Evolutionary conservation across 257 asterid genomes (phyloP).

Genomic region (Thymus quinquecostatus): DNA sequence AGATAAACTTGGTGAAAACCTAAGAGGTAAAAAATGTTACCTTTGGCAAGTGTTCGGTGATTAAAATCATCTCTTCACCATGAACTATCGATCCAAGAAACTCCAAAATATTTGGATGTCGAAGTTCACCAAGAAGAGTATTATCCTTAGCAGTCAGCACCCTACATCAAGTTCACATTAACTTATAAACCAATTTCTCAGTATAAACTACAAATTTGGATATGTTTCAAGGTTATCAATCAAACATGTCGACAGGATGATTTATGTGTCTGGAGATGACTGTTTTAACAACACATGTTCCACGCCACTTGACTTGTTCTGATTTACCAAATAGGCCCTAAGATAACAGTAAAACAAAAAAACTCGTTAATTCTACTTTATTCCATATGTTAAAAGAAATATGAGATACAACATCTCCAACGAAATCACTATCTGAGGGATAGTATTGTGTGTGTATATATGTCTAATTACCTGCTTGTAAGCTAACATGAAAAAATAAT

Average conservation of each 20-base stretch:
- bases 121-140: constrained; percentile 59
- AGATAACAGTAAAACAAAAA: constrained; percentile 12
- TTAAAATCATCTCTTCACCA: constrained; percentile 64
- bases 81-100: constrained; percentile 70
- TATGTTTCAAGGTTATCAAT: constrained; percentile 10
- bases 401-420: neutral
- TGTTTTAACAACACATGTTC: constrained; percentile 68
- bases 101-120: constrained; percentile 68
- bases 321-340: constrained; percentile 58
- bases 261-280: constrained; percentile 49
- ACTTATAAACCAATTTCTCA: neutral
- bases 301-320: constrained; percentile 66
- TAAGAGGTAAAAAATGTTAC: constrained; percentile 16
- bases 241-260: constrained; percentile 42
- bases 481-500: neutral
- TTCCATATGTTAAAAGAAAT: neutral
- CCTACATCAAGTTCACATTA: constrained; percentile 38
- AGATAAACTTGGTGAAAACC: neutral
- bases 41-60: constrained; percentile 64
- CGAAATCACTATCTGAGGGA: neutral
- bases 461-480: neutral
- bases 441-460: neutral
- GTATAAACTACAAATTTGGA: neutral
- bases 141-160: constrained; percentile 59
- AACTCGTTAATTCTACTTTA: neutral